Evolutionary conservation across 148 eudicot species (phyloP), one percentile per base, ranked within the genome.

Genomic region (Silene latifolia): DNA sequence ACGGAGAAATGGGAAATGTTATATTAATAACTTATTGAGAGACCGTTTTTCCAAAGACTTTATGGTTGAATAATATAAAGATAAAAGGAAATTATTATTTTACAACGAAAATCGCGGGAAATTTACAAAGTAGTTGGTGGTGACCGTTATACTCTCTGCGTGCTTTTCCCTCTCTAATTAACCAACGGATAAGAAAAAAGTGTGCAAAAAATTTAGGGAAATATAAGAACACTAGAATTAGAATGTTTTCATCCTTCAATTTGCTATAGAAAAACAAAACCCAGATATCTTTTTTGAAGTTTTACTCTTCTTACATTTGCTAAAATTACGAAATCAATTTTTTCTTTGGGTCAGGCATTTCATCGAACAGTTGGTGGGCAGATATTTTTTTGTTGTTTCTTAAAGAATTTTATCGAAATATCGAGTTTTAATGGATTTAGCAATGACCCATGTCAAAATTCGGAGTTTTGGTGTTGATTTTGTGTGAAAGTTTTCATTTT

Each of bases 81-180:
- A n/a, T n/a, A n/a, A n/a, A n/a, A n/a, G n/a, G n/a, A n/a, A n/a
- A n/a, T n/a, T n/a, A n/a, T n/a, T n/a, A n/a, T n/a, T n/a, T n/a
- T 10, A 15, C 71, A 20, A 56, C 74, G 63, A 72, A 18, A 25
- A 54, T 72, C 23, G 74, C 74, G 74, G 44, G 29, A 63, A 63
- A 63, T n/a, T 62, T 74, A 64, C 8, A 47, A 74, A 5, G 10
- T 62, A 7, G 47, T 27, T 9, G 24, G 46, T 19, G 61, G 23
- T 58, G 54, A 63, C 77, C 76, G 32, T 21, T 74, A 47, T 48
- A 62, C 76, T 39, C 67, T 61, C 76, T 39, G 13, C 46, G 67
- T 25, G 8, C 14, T 47, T 63, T n/a, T 23, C 8, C 74, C 39
- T 9, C 59, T 57, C 17, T 32, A 3, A 7, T 0, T 15, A 20